A percentile compares a stretch with the other conserved stretches of the same genome.
These are phyloP conservation scores for Monosporascus sp. DNA, from an alignment of 2,329 filamentous ascomycete species.

Conservation along the genomic window DNA sequence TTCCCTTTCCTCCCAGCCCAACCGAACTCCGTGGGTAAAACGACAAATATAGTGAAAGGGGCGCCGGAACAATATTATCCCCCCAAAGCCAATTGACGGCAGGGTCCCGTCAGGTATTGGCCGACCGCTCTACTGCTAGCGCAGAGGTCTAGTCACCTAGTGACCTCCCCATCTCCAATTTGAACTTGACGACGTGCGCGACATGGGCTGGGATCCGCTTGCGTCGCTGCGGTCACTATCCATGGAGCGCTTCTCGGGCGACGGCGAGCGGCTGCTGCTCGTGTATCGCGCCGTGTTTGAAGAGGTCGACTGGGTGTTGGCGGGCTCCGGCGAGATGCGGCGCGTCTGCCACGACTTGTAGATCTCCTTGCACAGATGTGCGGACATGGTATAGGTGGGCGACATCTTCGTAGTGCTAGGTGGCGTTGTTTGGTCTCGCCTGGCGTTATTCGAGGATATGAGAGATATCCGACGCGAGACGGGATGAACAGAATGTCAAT, in stretches of 20 bases:
- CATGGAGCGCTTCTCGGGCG: slow-evolving; percentile 42
- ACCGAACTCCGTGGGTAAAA: no score
- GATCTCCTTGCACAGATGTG: slow-evolving; percentile 56
- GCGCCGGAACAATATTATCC: no score
- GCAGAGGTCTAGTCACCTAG: slow-evolving; percentile 2
- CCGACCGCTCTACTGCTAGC: no score
- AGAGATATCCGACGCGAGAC: not conserved
- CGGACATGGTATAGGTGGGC: slow-evolving; percentile 56
- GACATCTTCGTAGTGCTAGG: slow-evolving; percentile 37
- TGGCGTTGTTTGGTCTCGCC: not conserved
- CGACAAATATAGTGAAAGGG: no score
- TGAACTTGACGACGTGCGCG: slow-evolving; percentile 26
- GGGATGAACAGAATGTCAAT: no score
- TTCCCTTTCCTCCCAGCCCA: no score
- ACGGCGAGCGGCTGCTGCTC: slow-evolving; percentile 26
- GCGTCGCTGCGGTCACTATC: slow-evolving; percentile 38
- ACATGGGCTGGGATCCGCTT: slow-evolving; percentile 20
- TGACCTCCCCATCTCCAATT: slow-evolving; percentile 27
- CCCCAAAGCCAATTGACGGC: no score
- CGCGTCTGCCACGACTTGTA: slow-evolving; percentile 53
- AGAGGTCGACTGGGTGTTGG: slow-evolving; percentile 18
- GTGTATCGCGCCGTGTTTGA: slow-evolving; percentile 3
- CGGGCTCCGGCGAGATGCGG: slow-evolving; percentile 32
- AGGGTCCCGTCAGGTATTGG: no score
- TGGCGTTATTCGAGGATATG: not conserved